Evolutionary conservation across 805 yeast genomes (phyloP).

Genomic region (Sugiyamaella boreocaroliniensis): DNA sequence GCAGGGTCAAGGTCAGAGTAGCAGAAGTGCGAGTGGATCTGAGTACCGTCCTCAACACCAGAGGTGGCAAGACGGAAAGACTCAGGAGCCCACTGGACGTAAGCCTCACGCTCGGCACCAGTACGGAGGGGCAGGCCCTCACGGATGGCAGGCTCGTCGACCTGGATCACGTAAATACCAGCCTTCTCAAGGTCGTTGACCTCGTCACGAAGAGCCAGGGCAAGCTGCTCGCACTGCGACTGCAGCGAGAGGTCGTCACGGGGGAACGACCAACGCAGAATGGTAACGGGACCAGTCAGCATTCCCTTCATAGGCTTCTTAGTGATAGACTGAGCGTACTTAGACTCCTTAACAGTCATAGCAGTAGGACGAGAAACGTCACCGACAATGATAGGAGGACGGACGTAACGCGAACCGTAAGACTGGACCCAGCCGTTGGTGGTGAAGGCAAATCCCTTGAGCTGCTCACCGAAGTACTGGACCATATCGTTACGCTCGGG

Average conservation of each 20-base stretch:
- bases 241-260: slow-evolving; percentile 93
- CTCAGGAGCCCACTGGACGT: slow-evolving; percentile 98
- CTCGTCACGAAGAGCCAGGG: slow-evolving; percentile 97
- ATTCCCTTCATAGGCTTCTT: slow-evolving; percentile 98
- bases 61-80: slow-evolving; percentile 99
- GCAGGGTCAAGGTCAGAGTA: slow-evolving; percentile 99
- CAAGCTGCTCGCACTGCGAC: slow-evolving; percentile 93
- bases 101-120: slow-evolving; percentile 92
- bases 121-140: slow-evolving; percentile 99
- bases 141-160: slow-evolving; percentile 99
- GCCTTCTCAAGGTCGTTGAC: slow-evolving; percentile 97
- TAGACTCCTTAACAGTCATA: slow-evolving; percentile 98
- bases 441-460: slow-evolving; percentile 97
- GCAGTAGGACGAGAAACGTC: slow-evolving; percentile 98
- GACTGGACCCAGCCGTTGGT: slow-evolving; percentile 99
- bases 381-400: slow-evolving; percentile 99
- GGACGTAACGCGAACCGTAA: slow-evolving; percentile 99
- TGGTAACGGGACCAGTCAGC: slow-evolving; percentile 99
- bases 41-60: slow-evolving; percentile 91
- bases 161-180: slow-evolving; percentile 96
- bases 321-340: slow-evolving; percentile 96
- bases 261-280: slow-evolving; percentile 99
- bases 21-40: slow-evolving; percentile 99
- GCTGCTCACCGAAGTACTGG: slow-evolving; percentile 98
- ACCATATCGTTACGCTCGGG: slow-evolving; percentile 99